phyloP scores from a whole-genome alignment of 148 eudicot species.

The Polygonum maritimum region DNA sequence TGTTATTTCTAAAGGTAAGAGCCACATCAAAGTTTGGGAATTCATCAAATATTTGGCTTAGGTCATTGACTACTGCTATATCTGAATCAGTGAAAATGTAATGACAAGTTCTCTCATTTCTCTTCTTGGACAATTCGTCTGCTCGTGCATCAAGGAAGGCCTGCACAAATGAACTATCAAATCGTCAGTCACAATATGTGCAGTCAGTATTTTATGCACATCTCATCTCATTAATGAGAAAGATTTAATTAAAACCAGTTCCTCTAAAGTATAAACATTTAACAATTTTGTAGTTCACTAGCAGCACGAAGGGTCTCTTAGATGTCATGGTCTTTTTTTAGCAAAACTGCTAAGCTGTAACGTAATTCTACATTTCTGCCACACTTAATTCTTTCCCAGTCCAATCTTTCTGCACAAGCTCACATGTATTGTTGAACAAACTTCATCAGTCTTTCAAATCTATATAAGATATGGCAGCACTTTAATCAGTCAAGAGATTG shows the following conservation, averaged over 20 bases:
- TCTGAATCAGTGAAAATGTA: conserved; percentile 93
- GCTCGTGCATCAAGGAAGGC: conserved; percentile 60
- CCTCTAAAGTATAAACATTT: background rate
- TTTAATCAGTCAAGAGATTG: background rate
- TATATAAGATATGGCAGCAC: background rate
- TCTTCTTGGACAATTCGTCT: conserved; percentile 31
- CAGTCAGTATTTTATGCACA: background rate
- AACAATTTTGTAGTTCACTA: background rate
- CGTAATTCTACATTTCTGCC: background rate
- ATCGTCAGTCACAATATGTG: background rate
- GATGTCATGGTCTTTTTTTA: background rate
- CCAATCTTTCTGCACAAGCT: background rate
- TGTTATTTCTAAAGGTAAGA: conserved; percentile 94
- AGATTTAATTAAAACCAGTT: background rate
- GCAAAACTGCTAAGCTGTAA: background rate
- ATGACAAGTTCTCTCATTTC: conserved; percentile 32
- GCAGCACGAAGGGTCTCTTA: background rate
- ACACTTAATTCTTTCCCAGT: background rate
- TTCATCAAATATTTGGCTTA: conserved; percentile 53
- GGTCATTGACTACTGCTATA: conserved; percentile 74
- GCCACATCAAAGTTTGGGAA: conserved; percentile 62
- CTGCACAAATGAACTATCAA: conserved; percentile 29
- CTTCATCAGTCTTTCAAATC: background rate
- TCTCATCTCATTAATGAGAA: background rate
- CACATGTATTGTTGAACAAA: background rate